Evolutionary conservation across 1,284 basidiomycete species (phyloP).

Genomic region (Moniliophthora roreri): DNA sequence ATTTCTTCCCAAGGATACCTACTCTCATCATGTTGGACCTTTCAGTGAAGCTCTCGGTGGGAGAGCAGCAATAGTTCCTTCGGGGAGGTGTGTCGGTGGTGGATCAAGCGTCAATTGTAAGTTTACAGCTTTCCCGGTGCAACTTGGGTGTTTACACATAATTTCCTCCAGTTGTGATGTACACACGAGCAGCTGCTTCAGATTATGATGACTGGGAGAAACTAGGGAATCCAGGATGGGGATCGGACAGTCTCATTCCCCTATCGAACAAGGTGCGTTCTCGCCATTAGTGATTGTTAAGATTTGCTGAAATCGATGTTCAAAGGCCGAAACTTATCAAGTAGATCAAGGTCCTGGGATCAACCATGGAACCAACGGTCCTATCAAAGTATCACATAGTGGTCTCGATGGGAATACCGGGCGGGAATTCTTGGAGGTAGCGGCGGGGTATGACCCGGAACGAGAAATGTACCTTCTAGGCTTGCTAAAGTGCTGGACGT

Average conservation of each 20-base stretch:
- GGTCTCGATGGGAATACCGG: conserved; percentile 35
- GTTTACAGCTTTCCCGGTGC: not conserved
- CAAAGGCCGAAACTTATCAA: conserved; percentile 52
- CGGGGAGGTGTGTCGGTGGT: conserved; percentile 55
- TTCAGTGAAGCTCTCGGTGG: conserved; percentile 44
- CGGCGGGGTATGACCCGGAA: conserved; percentile 41
- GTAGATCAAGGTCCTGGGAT: conserved; percentile 16
- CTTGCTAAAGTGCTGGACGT: conserved; percentile 44
- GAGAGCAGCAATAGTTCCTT: conserved; percentile 39
- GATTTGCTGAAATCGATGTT: not conserved
- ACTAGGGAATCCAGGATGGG: conserved; percentile 43
- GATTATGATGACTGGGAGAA: conserved; percentile 48
- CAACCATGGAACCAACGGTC: conserved; percentile 53
- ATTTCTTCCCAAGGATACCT: conserved; percentile 31
- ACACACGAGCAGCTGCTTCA: conserved; percentile 45
- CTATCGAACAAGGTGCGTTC: conserved; percentile 40
- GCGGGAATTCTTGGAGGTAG: conserved; percentile 45
- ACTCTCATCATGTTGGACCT: conserved; percentile 39
- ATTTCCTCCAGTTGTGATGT: conserved; percentile 43
- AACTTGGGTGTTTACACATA: too few relatives aligned
- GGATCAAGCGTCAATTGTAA: conserved; percentile 61
- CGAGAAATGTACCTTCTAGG: conserved; percentile 28
- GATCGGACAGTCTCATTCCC: conserved; percentile 40
- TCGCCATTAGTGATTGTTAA: too few relatives aligned
- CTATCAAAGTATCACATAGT: conserved; percentile 45